Percentiles rank a stretch among this genome's conserved stretches.
phyloP scores from a whole-genome alignment of 371 early-diverging fungal genomes.

The Rhizopus stolonifer region DNA sequence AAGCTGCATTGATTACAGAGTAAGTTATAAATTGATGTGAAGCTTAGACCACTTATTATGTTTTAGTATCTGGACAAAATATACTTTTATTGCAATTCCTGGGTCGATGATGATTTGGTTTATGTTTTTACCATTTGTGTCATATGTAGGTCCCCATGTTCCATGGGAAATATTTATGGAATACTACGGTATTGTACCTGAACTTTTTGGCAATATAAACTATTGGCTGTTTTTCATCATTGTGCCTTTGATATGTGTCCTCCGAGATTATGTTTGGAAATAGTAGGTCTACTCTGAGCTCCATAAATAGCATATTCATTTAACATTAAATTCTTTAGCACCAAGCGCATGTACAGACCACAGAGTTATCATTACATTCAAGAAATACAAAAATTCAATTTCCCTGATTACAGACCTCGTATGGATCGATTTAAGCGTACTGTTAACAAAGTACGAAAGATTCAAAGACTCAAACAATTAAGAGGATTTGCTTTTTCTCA shows the following conservation, averaged over 20 bases:
- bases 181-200: constrained; percentile 74
- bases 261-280: constrained; percentile 92
- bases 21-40: constrained; percentile 28
- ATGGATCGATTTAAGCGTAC: constrained; percentile 97
- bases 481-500: constrained; percentile 98
- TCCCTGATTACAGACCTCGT: constrained; percentile 94
- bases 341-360: constrained; percentile 80
- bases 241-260: constrained; percentile 73
- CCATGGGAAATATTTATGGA: constrained; percentile 72
- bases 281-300: constrained; percentile 59
- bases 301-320: background rate
- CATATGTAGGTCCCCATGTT: constrained; percentile 70
- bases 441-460: constrained; percentile 91
- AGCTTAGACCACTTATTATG: background rate
- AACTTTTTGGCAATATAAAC: constrained; percentile 66
- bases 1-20: constrained; percentile 83
- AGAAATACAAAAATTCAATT: constrained; percentile 96
- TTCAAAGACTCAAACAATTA: constrained; percentile 86
- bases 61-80: constrained; percentile 80
- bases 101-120: constrained; percentile 89
- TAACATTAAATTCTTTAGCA: too few species aligned
- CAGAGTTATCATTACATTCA: constrained; percentile 91
- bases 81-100: constrained; percentile 74
- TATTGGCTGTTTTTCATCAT: constrained; percentile 90
- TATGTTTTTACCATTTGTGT: constrained; percentile 83